Conservation (phyloP, 1,284 basidiomycete species). For the Ganoderma sinense region DNA sequence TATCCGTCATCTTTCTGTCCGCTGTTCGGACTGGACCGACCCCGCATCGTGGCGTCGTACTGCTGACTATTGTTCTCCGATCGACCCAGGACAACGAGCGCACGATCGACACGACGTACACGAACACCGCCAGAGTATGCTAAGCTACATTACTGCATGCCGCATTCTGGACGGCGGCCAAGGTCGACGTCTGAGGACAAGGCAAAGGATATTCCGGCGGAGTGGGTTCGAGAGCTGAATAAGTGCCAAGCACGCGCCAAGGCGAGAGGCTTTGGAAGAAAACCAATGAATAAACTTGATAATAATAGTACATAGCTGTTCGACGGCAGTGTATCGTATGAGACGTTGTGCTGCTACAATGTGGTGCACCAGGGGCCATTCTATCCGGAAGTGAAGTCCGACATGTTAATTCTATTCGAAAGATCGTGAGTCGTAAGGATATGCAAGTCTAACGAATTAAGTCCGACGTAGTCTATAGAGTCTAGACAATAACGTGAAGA, state of each 20-base stretch:
- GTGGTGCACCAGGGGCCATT: background rate
- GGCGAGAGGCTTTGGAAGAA: background rate
- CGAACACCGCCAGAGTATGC: constrained; percentile 86
- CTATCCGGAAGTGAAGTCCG: background rate
- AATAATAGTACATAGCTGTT: background rate
- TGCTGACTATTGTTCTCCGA: background rate
- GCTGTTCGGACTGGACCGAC: background rate
- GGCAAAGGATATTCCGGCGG: no score
- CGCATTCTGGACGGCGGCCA: constrained; percentile 87
- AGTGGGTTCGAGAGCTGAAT: background rate
- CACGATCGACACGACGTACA: constrained; percentile 87
- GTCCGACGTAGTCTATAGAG: background rate
- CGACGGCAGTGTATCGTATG: background rate
- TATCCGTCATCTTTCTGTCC: background rate
- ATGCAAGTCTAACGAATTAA: background rate
- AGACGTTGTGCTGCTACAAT: background rate
- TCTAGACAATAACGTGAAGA: background rate
- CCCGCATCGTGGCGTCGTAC: background rate
- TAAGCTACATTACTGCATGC: constrained; percentile 92
- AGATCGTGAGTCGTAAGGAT: constrained; percentile 1
- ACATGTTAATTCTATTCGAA: background rate
- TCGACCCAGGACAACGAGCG: constrained; percentile 74
- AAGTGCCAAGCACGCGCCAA: background rate
- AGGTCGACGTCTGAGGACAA: constrained; percentile 41
- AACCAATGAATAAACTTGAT: background rate